A percentile compares a stretch with the other conserved stretches of the same genome.
phyloP scores from a whole-genome alignment of 2,329 filamentous ascomycete species.

The Colletotrichum sp. region DNA sequence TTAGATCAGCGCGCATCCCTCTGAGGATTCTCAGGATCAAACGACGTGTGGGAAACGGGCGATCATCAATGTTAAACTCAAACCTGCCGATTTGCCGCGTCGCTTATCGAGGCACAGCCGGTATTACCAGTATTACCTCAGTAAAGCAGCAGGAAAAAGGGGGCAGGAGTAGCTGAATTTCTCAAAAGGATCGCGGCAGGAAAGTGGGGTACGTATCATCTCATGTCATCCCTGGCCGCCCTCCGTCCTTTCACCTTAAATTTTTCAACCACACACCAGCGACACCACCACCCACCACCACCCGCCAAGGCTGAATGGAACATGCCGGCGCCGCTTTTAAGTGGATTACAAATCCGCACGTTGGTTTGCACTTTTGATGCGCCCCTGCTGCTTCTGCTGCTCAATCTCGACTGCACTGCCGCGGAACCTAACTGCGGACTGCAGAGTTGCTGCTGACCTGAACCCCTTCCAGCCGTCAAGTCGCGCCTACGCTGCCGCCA shows the following conservation, averaged over 20 bases:
- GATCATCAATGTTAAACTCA: neutral
- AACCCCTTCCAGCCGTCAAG: neutral
- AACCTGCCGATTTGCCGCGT: neutral
- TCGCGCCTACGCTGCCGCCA: neutral
- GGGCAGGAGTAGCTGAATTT: neutral
- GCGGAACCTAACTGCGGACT: neutral
- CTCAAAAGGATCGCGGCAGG: neutral
- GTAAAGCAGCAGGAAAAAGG: neutral
- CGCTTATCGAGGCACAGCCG: neutral
- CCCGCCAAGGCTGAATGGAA: neutral
- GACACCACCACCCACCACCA: neutral
- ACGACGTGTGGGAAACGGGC: neutral
- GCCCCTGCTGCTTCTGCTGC: neutral
- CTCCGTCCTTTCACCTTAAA: neutral
- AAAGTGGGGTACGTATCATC: neutral
- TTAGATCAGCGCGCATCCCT: neutral
- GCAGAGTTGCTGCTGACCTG: neutral
- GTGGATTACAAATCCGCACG: constrained; percentile 17
- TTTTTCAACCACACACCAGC: neutral
- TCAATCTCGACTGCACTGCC: neutral
- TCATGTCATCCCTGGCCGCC: neutral
- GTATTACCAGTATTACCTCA: neutral
- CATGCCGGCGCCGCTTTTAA: neutral
- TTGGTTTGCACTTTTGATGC: neutral
- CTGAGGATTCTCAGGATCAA: neutral